These are phyloP conservation scores for Bjerkandera adusta DNA, from an alignment of 1,284 basidiomycete species.

Conservation along the genomic window DNA sequence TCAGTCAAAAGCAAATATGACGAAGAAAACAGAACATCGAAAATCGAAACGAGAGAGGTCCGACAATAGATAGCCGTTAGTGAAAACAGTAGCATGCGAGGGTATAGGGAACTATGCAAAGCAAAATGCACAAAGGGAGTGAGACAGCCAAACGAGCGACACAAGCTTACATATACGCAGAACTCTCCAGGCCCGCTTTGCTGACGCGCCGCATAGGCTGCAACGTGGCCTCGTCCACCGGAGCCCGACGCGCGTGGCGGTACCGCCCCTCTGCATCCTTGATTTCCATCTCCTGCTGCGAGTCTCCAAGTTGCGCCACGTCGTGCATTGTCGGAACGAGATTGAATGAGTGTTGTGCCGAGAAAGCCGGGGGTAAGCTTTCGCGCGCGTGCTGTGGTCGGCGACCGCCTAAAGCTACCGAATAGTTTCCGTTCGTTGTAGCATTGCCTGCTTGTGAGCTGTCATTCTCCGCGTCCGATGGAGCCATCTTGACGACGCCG, in stretches of 20 bases:
- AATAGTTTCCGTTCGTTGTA: conserved; percentile 33
- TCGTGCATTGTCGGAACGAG: conserved; percentile 28
- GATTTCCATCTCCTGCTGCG: conserved; percentile 81
- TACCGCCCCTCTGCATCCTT: conserved; percentile 81
- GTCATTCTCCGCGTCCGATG: conserved; percentile 24
- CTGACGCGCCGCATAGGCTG: conserved; percentile 85
- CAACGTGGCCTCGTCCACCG: conserved; percentile 81
- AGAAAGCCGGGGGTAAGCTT: conserved; percentile 66
- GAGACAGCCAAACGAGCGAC: background rate
- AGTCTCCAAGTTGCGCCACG: conserved; percentile 47
- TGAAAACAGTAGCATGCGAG: conserved; percentile 8
- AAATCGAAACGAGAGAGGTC: no score
- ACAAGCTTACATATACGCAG: conserved; percentile 24
- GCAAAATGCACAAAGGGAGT: background rate
- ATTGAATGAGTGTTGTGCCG: conserved; percentile 30
- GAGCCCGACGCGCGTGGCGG: conserved; percentile 78
- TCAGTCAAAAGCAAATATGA: no score
- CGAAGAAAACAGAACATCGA: no score
- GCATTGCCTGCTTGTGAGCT: conserved; percentile 14
- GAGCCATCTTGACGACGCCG: conserved; percentile 60
- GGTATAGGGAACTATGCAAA: conserved; percentile 7
- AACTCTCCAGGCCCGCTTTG: conserved; percentile 85
- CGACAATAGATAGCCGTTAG: no score
- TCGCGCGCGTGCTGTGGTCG: conserved; percentile 66
- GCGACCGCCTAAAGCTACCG: conserved; percentile 42